Base-by-base conservation (phyloP, 495 filamentous ascomycete species). In the Gamarada debralockiae region DNA sequence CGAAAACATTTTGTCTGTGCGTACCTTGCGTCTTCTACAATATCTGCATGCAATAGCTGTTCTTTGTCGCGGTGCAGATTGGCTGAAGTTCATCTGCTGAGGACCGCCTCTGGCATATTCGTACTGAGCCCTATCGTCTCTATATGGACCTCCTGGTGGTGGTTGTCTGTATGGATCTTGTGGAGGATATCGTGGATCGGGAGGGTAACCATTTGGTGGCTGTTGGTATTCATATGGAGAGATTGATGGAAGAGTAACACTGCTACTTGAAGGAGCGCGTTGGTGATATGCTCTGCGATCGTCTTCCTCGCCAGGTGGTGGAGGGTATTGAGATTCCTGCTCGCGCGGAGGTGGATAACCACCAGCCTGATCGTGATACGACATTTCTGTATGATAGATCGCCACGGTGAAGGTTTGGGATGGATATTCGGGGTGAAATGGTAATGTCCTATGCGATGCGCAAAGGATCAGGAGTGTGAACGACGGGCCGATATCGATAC, bases 21-120 rank as follows among this genome's bases (percentile, higher is more conserved):
- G 62, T 75, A 90, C 87, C 82, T 92, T 92, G 55, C 87, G 81
- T 70, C 87, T 77, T 47, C 87, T 73, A 69, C 87, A 92, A 65
- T 92, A 92, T 48, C 84, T 78, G 65, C 87, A 92, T n/a, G 87
- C 87, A 65, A 92, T 92, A 48, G 87, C 87, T 1, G 87, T 92
- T 47, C 87, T 74, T 65, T 92, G 87, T 54, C 87, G 76, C 12
- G 87, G 87, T 10, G 87, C 87, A 5, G 84, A 76, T 52, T 81
- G 84, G 29, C 60, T 61, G 48, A 61, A 65, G 22, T 52, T 46
- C 58, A 65, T 65, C 12, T 65, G 58, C 22, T 59, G 58, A 17
- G 51, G 38, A 17, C 34, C 49, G 14, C 46, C 53, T 52, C 58
- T 40, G 12, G 48, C 53, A 53, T 65, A 61, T 31, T 65, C 58